Evolutionary conservation across 2,329 filamentous ascomycete genomes (phyloP), one percentile per base, ranked within the genome.

Genomic region (Fusarium sp.): DNA sequence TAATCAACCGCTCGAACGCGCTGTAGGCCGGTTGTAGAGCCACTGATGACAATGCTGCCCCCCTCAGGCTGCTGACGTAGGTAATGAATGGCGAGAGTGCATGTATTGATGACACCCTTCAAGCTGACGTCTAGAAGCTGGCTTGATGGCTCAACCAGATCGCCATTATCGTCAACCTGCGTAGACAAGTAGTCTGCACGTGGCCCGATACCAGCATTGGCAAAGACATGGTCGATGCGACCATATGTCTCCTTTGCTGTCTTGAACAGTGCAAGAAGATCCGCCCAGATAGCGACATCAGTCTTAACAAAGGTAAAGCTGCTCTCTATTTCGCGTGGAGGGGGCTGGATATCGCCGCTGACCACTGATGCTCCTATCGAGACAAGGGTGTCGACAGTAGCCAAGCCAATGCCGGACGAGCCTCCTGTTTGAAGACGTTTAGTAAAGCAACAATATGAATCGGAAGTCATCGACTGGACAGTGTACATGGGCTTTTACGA

Each of bases 201-300:
- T 9, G 80, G 78, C 1, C 73, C 75, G 27, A 87, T 73, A 14
- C 85, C 85, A 1, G 85, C 85, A 62, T 88, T 88, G 49, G 89
- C 86, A 68, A 93, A 92, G 7, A 91, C 91, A 71, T 90, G 85
- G 38, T 91, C 90, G 57, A 94, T 84, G 59, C 91, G 89, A 69
- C 93, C 90, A 61, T 90, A 84, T 48, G 91, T 87, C 10, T 78
- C 72, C 53, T 79, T 78, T 2, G 82, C 73, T 50, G 76, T 71
- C 50, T 80, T 80, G 75, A 87, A 88, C 10, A 87, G 75, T 0
- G 73, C 71, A 11, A 77, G 71, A 9, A 85, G 76, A 8, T 82
- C 79, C 4, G 71, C 59, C 84, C 84, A 87, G 14, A 73, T 70
- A 2, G 78, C 73, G 2, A 85, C 82, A 57, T 86, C 75, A 4